These are phyloP conservation scores for Barnettozyma populi DNA, from an alignment of 805 yeast genomes.

Conservation along the genomic window DNA sequence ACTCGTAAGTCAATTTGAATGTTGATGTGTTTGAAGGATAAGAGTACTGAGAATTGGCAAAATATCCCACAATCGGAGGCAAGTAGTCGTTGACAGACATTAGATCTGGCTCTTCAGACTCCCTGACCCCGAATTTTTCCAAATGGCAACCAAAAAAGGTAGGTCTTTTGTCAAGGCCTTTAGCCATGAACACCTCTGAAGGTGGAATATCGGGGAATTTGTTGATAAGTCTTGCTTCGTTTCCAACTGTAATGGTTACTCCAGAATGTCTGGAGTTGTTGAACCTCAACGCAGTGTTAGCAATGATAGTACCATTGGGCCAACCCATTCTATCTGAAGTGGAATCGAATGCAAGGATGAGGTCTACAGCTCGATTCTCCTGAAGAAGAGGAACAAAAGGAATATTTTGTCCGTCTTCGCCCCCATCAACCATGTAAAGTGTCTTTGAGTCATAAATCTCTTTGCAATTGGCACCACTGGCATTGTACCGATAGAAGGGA, in stretches of 20 bases:
- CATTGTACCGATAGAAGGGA: conserved; percentile 42
- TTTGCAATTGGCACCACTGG: conserved; percentile 1
- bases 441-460: conserved; percentile 27
- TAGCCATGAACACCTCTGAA: conserved; percentile 38
- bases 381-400: conserved; percentile 64
- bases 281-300: conserved; percentile 26
- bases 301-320: conserved; percentile 55
- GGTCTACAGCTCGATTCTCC: conserved; percentile 55
- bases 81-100: conserved; percentile 16
- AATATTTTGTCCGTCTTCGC: conserved; percentile 69
- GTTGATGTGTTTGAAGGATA: conserved; percentile 52
- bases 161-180: conserved; percentile 54
- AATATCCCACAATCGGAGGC: conserved; percentile 53
- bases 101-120: conserved; percentile 4
- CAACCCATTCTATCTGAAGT: conserved; percentile 47
- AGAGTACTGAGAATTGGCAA: conserved; percentile 39
- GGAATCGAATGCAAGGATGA: conserved; percentile 57
- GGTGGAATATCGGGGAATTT: conserved; percentile 64
- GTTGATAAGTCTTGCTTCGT: conserved; percentile 32
- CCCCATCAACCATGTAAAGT: conserved; percentile 66
- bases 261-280: conserved; percentile 17
- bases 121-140: conserved; percentile 13
- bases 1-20: conserved; percentile 46
- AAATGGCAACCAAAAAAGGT: conserved; percentile 71
- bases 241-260: conserved; percentile 33